Base-by-base conservation (phyloP, 202 grass and related monocot genomes). In the Musa balbisiana region DNA sequence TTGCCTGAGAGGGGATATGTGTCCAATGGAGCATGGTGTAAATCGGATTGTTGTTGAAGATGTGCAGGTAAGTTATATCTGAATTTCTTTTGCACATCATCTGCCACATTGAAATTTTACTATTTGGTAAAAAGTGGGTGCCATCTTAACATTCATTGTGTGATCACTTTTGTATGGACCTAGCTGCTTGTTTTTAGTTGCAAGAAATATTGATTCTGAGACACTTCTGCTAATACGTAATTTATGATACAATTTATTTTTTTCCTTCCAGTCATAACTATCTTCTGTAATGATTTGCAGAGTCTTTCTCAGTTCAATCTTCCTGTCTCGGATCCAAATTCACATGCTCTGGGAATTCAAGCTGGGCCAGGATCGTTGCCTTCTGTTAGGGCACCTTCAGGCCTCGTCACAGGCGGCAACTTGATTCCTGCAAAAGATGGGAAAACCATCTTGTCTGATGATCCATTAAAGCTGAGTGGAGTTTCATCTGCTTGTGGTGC, bases 21-120 rank as follows among this genome's bases (percentile, higher is more conserved):
- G 95, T 72, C 88, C 95, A 10, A 94, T 98, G 95, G 95, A 98
- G 67, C 95, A 98, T 85, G 95, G 88, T 82, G 78, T 98, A 62
- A 94, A 98, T 89, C 92, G 91, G 80, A 98, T 98, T 83, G 91
- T 98, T 75, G 87, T 98, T 64, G 95, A 98, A 80, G 95, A 98
- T 73, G 88, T 98, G 80, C 95, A 98, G 91, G 95, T 98, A 22
- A 53, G 53, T 56, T 81, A 74, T 67, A 55, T 19, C 83, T 81
- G 69, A 52, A 70, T 70, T 70, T 85, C 51, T 33, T 21, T 1
- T 69, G 27, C 58, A 52, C 10, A 43, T 43, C 5, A 60, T 60
- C 19, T 60, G 56, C 56, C 16, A 16, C 55, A 43, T 66, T 27
- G 63, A 66, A 8, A 27, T 13, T 66, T 27, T 9, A 23, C 12